Conservation (phyloP, 2,329 filamentous ascomycete species). For the Mollisia scopiformis region DNA sequence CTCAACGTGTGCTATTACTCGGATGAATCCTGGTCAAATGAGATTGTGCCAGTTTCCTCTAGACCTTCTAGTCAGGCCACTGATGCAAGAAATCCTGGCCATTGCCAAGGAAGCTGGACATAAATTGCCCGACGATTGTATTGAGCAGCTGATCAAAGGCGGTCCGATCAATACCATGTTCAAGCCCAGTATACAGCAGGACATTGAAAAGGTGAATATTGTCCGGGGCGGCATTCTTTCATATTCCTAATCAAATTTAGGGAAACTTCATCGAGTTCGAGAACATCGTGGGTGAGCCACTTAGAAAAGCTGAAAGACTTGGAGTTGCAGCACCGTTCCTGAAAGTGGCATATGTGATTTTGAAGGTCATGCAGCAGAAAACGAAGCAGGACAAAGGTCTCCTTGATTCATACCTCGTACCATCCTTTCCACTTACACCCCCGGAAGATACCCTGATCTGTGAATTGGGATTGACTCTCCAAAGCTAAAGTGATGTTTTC, state of each 20-base stretch:
- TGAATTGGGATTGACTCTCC: too few species aligned
- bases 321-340: slow-evolving; percentile 53
- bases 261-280: slow-evolving; percentile 59
- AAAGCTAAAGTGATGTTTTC: too few species aligned
- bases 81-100: slow-evolving; percentile 33
- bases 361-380: slow-evolving; percentile 52
- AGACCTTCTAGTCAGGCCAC: slow-evolving; percentile 32
- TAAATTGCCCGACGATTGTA: slow-evolving; percentile 26
- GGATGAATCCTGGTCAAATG: slow-evolving; percentile 30
- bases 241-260: slow-evolving; percentile 29
- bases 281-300: slow-evolving; percentile 56
- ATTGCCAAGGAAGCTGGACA: slow-evolving; percentile 31
- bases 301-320: slow-evolving; percentile 50
- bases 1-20: slow-evolving; percentile 26
- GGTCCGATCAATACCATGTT: slow-evolving; percentile 51
- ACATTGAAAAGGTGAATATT: slow-evolving; percentile 51
- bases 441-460: not conserved
- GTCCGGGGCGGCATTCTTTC: not conserved
- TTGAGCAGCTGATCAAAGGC: slow-evolving; percentile 44
- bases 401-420: slow-evolving; percentile 15
- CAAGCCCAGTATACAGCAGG: slow-evolving; percentile 49
- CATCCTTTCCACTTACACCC: not conserved
- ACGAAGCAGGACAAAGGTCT: slow-evolving; percentile 44
- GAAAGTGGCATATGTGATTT: slow-evolving; percentile 55
- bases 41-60: slow-evolving; percentile 35